Percentiles rank a stretch among this genome's conserved stretches.
These are phyloP conservation scores for Geosiphon pyriformis DNA, from an alignment of 192 early-diverging fungal genomes.

Conservation along the genomic window DNA sequence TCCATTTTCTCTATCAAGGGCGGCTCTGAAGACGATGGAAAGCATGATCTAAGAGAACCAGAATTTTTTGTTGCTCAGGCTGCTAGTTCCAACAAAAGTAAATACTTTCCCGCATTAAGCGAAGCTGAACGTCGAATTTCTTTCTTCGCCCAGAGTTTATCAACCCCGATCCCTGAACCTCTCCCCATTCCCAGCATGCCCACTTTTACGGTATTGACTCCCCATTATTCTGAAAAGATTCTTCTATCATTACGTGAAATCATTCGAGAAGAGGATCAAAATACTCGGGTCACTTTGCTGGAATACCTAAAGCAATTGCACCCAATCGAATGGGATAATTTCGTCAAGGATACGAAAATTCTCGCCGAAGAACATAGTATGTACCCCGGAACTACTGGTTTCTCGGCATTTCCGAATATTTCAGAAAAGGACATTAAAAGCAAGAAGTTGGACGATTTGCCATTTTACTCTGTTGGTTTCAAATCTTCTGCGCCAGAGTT, in stretches of 20 bases:
- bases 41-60: conserved; percentile 63
- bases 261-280: conserved; percentile 75
- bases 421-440: conserved; percentile 51
- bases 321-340: conserved; percentile 84
- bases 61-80: conserved; percentile 75
- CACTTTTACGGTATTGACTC: conserved; percentile 76
- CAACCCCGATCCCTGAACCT: conserved; percentile 73
- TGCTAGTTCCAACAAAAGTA: conserved; percentile 61
- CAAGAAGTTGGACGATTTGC: conserved; percentile 70
- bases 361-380: conserved; percentile 59
- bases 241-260: conserved; percentile 77
- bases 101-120: conserved; percentile 67
- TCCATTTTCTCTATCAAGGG: not conserved
- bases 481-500: conserved; percentile 77
- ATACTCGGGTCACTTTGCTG: conserved; percentile 72
- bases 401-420: conserved; percentile 28
- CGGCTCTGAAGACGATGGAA: conserved; percentile 42
- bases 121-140: conserved; percentile 80
- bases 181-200: conserved; percentile 80
- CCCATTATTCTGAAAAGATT: conserved; percentile 84
- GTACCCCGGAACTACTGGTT: conserved; percentile 24
- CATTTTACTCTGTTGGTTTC: conserved; percentile 78
- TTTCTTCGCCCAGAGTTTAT: conserved; percentile 83
- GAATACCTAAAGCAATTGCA: conserved; percentile 80
- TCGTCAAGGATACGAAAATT: conserved; percentile 81